Evolutionary conservation across 805 yeast species (phyloP), one percentile per base, ranked within the genome.

Genomic region (Metschnikowia arizonensis): DNA sequence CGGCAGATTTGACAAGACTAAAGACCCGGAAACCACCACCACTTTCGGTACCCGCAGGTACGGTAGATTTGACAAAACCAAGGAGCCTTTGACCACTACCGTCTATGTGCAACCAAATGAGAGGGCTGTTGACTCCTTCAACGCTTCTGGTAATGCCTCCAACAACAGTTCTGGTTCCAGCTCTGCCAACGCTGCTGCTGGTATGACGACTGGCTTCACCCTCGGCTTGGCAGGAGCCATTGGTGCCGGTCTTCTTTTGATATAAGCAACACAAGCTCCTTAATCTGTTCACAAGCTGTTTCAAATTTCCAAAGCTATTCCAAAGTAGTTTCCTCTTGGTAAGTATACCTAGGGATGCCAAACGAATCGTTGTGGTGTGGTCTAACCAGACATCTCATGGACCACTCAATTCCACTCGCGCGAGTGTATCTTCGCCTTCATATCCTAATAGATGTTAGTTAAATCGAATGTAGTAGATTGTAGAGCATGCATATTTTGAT

Each of bases 161-260:
- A 48, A 56, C 42, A 58, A 60, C 51, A 49, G 52, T 36, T 26
- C 52, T 17, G 40, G 49, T 35, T 57, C 65, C 26, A 53, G 63
- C 37, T 50, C 54, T 33, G 50, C 49, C 49, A 63, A 56, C 40
- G 62, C 58, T 40, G 63, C 57, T 33, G 52, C 49, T 14, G 33
- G 34, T 21, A 10, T 42, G 34, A 42, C 41, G 42, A 49, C 56
- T 40, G 59, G 57, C n/a, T 35, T 58, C 46, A 48, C 60, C 40
- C 42, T 59, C 33, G 70, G 71, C 39, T 59, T 58, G 50, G 69
- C 66, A 50, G 72, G 76, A 49, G 81, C 73, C 41, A 50, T 74
- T 33, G 68, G 76, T 53, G 81, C 79, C 37, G 82, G 78, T 61
- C 64, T 74, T 48, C 66, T 77, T 47, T 62, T 78, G 60, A 42